Conservation (phyloP, 192 early-diverging fungal genomes). For the Coemansia sp. region DNA sequence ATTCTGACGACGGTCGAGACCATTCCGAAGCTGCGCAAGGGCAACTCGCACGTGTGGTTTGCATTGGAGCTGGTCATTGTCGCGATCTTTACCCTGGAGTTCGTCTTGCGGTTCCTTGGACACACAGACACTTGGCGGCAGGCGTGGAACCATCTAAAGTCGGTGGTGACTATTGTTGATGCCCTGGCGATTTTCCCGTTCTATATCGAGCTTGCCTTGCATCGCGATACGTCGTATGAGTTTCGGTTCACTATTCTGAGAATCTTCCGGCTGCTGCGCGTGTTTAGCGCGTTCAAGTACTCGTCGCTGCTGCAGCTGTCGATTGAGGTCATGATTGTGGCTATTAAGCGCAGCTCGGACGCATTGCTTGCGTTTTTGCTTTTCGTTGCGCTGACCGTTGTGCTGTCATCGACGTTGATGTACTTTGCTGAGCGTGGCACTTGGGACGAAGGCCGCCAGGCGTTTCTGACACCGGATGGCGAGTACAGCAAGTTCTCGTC, state of each 20-base stretch:
- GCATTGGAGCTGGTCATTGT: slow-evolving; percentile 69
- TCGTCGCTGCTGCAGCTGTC: slow-evolving; percentile 78
- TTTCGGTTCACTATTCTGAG: slow-evolving; percentile 82
- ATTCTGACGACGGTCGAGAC: slow-evolving; percentile 78
- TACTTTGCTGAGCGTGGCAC: slow-evolving; percentile 81
- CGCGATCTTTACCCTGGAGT: slow-evolving; percentile 72
- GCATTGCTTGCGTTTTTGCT: slow-evolving; percentile 71
- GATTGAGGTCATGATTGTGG: slow-evolving; percentile 80
- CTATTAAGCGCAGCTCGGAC: slow-evolving; percentile 71
- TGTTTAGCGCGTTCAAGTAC: slow-evolving; percentile 82
- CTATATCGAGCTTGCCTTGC: slow-evolving; percentile 69
- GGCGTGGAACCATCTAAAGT: slow-evolving; percentile 53
- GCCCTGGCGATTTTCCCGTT: slow-evolving; percentile 76
- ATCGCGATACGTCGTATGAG: slow-evolving; percentile 69
- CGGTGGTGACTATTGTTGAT: slow-evolving; percentile 62
- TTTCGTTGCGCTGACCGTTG: slow-evolving; percentile 68
- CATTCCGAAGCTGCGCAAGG: slow-evolving; percentile 66
- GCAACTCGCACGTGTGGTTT: slow-evolving; percentile 57
- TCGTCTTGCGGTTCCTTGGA: slow-evolving; percentile 63
- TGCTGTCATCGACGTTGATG: slow-evolving; percentile 71
- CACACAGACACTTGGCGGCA: slow-evolving; percentile 69
- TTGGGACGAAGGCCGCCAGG: slow-evolving; percentile 65
- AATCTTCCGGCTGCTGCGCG: slow-evolving; percentile 70
- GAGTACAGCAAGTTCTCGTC: slow-evolving; percentile 74
- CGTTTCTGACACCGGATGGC: slow-evolving; percentile 66